phyloP scores from a whole-genome alignment of 257 asterid genomes.

The Lycium ferocissimum region DNA sequence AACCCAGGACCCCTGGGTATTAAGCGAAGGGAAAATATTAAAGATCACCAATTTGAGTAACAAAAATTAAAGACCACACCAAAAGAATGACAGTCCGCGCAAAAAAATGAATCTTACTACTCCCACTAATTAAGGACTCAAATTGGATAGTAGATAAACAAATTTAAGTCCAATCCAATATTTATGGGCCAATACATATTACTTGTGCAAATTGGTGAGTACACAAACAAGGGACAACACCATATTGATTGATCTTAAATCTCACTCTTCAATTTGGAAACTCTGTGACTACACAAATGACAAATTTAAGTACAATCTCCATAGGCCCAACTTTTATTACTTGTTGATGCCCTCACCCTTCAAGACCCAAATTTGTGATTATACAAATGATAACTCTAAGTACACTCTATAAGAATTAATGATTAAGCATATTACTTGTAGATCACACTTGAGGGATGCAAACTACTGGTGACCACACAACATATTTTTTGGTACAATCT shows the following conservation, averaged over 20 bases:
- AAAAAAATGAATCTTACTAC: no score
- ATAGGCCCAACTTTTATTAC: neutral
- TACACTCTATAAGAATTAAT: neutral
- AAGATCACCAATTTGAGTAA: no score
- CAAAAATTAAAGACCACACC: no score
- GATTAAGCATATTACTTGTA: neutral
- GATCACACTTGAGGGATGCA: neutral
- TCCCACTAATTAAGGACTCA: neutral
- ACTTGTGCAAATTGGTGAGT: neutral
- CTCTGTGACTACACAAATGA: neutral
- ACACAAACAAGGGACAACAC: neutral
- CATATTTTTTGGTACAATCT: neutral
- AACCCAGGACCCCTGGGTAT: no score
- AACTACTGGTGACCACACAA: conserved; percentile 9
- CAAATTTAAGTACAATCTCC: neutral
- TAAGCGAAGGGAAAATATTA: no score
- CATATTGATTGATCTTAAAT: neutral
- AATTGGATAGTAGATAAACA: neutral
- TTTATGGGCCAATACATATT: neutral
- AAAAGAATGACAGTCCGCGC: no score
- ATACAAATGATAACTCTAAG: neutral
- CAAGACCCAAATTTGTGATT: neutral
- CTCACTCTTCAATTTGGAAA: neutral
- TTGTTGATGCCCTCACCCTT: neutral
- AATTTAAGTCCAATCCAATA: neutral